These are phyloP conservation scores for Crepidotus variabilis DNA, from an alignment of 768 basidiomycete species.

Conservation along the genomic window DNA sequence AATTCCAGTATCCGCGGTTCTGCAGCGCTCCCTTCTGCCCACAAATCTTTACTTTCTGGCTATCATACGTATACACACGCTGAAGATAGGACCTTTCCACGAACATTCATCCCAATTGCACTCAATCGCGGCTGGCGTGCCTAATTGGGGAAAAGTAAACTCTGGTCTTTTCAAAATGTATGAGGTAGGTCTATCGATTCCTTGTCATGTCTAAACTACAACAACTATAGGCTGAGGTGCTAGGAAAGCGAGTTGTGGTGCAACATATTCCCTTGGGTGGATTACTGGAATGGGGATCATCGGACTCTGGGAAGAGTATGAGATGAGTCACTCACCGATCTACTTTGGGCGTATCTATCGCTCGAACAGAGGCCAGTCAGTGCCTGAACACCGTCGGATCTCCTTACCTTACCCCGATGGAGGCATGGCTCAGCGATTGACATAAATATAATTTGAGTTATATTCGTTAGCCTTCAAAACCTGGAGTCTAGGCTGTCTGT, in stretches of 20 bases:
- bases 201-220: constrained; percentile 1
- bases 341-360: no score
- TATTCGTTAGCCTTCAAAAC: no score
- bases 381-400: no score
- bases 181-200: constrained; percentile 46
- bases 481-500: no score
- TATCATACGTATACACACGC: constrained; percentile 72
- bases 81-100: constrained; percentile 85
- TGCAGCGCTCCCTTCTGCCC: constrained; percentile 51
- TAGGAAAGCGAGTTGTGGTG: constrained; percentile 93
- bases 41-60: constrained; percentile 82
- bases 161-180: constrained; percentile 95
- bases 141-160: constrained; percentile 90
- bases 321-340: no score
- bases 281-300: constrained; percentile 59
- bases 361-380: no score
- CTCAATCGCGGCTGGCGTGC: constrained; percentile 83
- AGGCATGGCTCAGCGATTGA: no score
- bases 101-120: constrained; percentile 91
- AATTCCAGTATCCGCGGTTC: constrained; percentile 61
- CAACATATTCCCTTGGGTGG: constrained; percentile 91
- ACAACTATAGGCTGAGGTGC: constrained; percentile 69
- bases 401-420: no score
- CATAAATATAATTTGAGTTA: no score
- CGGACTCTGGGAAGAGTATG: background rate